Evolutionary conservation across 2,329 filamentous ascomycete species (phyloP), one percentile per base, ranked within the genome.

Genomic region (Ceratocystiopsis minuta): DNA sequence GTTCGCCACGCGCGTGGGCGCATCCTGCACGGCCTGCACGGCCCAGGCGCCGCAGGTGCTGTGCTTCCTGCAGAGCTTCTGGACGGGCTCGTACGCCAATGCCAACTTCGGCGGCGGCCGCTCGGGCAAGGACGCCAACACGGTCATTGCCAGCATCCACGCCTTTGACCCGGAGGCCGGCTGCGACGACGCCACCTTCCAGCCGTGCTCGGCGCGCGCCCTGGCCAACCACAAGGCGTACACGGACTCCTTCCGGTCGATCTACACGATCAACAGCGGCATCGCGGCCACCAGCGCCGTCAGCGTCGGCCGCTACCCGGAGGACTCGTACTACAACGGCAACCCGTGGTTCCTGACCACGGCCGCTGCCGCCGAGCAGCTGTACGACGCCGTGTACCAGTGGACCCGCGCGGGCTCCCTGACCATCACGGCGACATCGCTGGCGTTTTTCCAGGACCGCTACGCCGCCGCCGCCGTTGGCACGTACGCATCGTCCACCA

Each of bases 331-430:
- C 59, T 80, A 78, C 57, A 73, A 73, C 46, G 82, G 81, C 1
- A 86, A 90, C 56, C 83, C 83, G 2, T 90, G 83, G 83, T 51
- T 37, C 51, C 66, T 88, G 13, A 70, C 70, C 51, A 88, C 80
- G 1, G 65, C 85, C 28, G 81, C 80, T 2, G 80, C 80, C 0
- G 84, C 82, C 3, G 83, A 90, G 58, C 78, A 82, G 54, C 68
- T 92, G 3, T 88, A 86, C 55, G 77, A 81, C 51, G 78, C 83
- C 1, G 53, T 86, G 1, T 77, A 78, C 49, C 74, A 79, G 39
- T 88, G 80, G 80, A 66, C 78, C 47, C 58, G 63, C 33, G 57
- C 66, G 20, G 75, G 74, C 1, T 75, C 66, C 6, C 67, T 92
- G 51, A 69, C 67, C 1, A 69, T 88, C 38, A 78, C 73, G 6